Conservation (phyloP, 192 early-diverging fungal species). For the Coemansia biformis region DNA sequence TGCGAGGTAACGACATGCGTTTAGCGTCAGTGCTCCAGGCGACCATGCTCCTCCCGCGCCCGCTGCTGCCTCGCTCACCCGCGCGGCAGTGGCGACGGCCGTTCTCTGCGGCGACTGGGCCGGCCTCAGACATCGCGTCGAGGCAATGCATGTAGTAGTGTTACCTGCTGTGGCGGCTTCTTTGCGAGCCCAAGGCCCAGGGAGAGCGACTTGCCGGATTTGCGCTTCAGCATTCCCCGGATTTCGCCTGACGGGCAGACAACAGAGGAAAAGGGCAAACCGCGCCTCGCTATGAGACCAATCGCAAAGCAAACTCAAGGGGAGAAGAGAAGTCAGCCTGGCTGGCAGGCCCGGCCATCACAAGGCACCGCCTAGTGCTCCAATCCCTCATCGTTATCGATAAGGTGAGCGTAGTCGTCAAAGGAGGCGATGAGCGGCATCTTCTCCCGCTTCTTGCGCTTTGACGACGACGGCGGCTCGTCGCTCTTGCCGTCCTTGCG, state of each 20-base stretch:
- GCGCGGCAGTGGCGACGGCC: slow-evolving; percentile 1
- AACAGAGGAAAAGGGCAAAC: slow-evolving; percentile 1
- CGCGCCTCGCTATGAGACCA: too few relatives aligned
- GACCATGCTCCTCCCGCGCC: too few relatives aligned
- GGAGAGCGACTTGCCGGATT: slow-evolving; percentile 12
- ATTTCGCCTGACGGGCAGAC: too few relatives aligned
- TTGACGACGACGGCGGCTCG: slow-evolving; percentile 9
- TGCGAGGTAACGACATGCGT: too few relatives aligned
- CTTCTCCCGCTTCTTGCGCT: slow-evolving; percentile 55
- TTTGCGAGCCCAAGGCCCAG: slow-evolving; percentile 10
- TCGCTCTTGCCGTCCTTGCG: slow-evolving; percentile 33
- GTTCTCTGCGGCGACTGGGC: too few relatives aligned
- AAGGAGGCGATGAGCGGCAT: slow-evolving; percentile 66
- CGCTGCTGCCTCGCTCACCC: too few relatives aligned
- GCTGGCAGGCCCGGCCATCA: too few relatives aligned
- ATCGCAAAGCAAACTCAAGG: too few relatives aligned
- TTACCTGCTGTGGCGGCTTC: slow-evolving; percentile 13
- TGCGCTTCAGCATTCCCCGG: slow-evolving; percentile 31
- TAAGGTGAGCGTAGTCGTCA: slow-evolving; percentile 61
- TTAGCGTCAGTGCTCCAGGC: too few relatives aligned
- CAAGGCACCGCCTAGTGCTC: too few relatives aligned
- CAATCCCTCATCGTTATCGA: slow-evolving; percentile 41
- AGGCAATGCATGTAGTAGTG: too few relatives aligned
- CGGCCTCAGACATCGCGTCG: too few relatives aligned
- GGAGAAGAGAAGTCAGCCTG: not conserved